Base-by-base conservation (phyloP, 2,329 filamentous ascomycete species). In the Colletotrichum sp. region DNA sequence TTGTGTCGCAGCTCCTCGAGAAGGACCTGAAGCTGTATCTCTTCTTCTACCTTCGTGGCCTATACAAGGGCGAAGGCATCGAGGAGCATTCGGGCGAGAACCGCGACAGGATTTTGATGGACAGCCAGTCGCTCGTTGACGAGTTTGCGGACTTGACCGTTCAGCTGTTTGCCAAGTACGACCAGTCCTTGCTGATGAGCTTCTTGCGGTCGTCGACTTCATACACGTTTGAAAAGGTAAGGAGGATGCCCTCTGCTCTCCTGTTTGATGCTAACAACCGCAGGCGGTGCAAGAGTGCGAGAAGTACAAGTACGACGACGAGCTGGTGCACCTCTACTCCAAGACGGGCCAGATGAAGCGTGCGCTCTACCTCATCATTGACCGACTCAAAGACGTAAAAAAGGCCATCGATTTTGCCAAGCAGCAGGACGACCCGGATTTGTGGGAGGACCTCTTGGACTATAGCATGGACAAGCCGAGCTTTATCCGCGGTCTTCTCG, bases 381-480 rank as follows among this genome's bases (percentile, higher is more conserved):
- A 98, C 80, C 93, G 95, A n/a, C 90, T 99, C 7, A 93, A 93
- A 74, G 95, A 99, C 82, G 96, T 99, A 66, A 94, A 93, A 66
- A 96, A 97, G 79, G 97, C 97, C 10, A 99, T 99, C 79, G 91
- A 94, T 2, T 99, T 99, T 81, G 96, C 96, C 70, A 98, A 98
- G 83, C 94, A 96, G 77, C 96, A 99, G 82, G 93, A 97, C 78
- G 96, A 98, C 80, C 93, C 93, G 0, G 96, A 98, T 79, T 89
- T 99, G 0, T 99, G 97, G 97, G 94, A 98, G 78, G 96, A 99
- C 81, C 89, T 99, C 9, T 91, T 99, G 8, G 93, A 96, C 79
- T 99, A 99, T 84, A 96, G 94, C 76, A 99, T 99, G 97, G 96
- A 98, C 85, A 98, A 98, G 82, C 97, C 97, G 1, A 92, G 92